Conservation (phyloP, 352 stramenopile species). For the Phytophthora pluvialis region DNA sequence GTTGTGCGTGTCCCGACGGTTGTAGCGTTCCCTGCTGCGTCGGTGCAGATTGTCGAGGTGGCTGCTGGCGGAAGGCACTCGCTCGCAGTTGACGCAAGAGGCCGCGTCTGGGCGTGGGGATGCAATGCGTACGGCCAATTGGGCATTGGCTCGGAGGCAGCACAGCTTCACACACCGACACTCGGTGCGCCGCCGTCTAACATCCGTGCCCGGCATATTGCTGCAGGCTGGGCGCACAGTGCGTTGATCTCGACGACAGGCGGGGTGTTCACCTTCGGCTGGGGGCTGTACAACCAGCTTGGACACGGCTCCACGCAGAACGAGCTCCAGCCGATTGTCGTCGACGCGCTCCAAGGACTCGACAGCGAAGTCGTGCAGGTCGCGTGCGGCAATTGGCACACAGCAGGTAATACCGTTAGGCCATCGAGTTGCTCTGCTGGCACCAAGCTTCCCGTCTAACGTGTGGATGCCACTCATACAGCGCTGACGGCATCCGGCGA, state of each 20-base stretch:
- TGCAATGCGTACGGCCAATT: conserved; percentile 69
- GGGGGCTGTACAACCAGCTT: conserved; percentile 83
- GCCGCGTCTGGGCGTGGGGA: conserved; percentile 69
- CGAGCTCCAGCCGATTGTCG: conserved; percentile 26
- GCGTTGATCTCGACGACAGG: conserved; percentile 46
- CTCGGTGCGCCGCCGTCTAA: conserved; percentile 18
- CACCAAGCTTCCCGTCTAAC: conserved; percentile 11
- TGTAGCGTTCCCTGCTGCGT: conserved; percentile 33
- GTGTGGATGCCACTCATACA: conserved; percentile 18
- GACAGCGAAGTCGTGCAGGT: conserved; percentile 53
- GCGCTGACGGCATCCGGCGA: conserved; percentile 62
- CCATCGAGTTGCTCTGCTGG: not conserved
- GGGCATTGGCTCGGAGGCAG: conserved; percentile 29
- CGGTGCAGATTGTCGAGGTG: conserved; percentile 27
- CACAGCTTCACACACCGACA: conserved; percentile 9
- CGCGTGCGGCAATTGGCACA: conserved; percentile 81
- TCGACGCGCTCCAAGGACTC: conserved; percentile 62
- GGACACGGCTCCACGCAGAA: conserved; percentile 61
- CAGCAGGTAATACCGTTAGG: conserved; percentile 40
- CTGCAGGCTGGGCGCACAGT: conserved; percentile 63
- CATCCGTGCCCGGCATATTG: conserved; percentile 23
- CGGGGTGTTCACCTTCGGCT: conserved; percentile 71
- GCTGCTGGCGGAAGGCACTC: conserved; percentile 72
- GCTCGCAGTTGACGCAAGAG: conserved; percentile 48
- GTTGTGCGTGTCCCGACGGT: conserved; percentile 26